Conservation (phyloP, 2,329 filamentous ascomycete species). For the Aspergillus oerlinghausenensis region DNA sequence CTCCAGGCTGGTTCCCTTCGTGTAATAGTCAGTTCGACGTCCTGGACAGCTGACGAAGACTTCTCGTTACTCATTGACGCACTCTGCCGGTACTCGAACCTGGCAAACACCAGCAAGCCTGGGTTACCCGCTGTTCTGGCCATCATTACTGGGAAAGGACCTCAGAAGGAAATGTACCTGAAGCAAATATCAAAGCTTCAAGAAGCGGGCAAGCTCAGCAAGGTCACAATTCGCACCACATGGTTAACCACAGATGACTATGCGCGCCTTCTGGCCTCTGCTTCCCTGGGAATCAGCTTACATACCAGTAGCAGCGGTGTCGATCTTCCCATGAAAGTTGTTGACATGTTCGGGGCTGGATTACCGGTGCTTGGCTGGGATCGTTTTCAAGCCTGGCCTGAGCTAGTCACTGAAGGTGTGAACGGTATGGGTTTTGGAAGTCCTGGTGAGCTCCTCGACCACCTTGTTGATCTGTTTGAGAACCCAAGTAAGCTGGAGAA, state of each 20-base stretch:
- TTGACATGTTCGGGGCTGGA: conserved; percentile 97
- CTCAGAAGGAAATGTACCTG: conserved; percentile 73
- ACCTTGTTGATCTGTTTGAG: conserved; percentile 63
- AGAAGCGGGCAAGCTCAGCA: conserved; percentile 58
- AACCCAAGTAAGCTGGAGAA: conserved; percentile 52
- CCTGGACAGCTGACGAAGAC: conserved; percentile 96
- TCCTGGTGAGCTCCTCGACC: conserved; percentile 58
- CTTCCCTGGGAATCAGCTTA: conserved; percentile 84
- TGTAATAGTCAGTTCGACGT: conserved; percentile 86
- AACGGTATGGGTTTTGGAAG: conserved; percentile 85
- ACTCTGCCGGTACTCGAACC: conserved; percentile 66
- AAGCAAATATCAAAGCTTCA: conserved; percentile 59
- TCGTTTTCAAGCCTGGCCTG: conserved; percentile 79
- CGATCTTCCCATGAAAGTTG: conserved; percentile 97
- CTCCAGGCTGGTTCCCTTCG: conserved; percentile 57
- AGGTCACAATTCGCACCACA: conserved; percentile 70
- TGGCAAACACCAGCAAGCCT: conserved; percentile 40
- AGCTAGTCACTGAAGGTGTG: conserved; percentile 80
- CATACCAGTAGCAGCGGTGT: conserved; percentile 93
- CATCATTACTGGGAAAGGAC: conserved; percentile 92
- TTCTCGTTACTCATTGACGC: conserved; percentile 84
- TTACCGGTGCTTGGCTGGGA: conserved; percentile 85
- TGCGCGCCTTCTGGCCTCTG: conserved; percentile 73
- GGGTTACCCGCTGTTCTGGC: conserved; percentile 67
- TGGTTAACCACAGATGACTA: conserved; percentile 86